Evolutionary conservation across 768 basidiomycete species (phyloP), one percentile per base, ranked within the genome.

Genomic region (Amanita inopinata): DNA sequence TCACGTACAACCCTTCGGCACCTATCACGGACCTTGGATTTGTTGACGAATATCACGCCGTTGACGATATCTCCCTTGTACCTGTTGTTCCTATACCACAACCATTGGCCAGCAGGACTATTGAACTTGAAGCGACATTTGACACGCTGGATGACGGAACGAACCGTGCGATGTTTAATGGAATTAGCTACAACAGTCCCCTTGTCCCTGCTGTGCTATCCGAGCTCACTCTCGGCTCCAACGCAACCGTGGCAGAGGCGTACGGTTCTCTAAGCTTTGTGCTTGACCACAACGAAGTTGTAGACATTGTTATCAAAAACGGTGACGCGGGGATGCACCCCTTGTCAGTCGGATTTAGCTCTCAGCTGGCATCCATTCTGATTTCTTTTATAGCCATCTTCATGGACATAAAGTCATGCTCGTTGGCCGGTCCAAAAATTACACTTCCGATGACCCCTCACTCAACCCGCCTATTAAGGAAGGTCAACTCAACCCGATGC

Each of bases 391-490:
- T 39, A 91, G 90, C 76, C 91, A 96, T 59, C 60, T 93, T 42
- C 91, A 94, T 60, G 92, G 92, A 0, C 88, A 94, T 66, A 80
- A 82, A 53, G 74, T 80, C 64, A 82, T 85, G 65, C 73, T 98
- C 48, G 79, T 94, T 15, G 70, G 76, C 43, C 80, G 83, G 41
- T 72, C 78, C 2, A 51, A 67, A 41, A 74, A 93, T 56, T 89
- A 79, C 51, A 76, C 76, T 0, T 82, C 83, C 1, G 62, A 71
- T 52, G 86, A 97, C 60, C 74, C 85, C 0, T 53, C 63, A 1
- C 66, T 92, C 35, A 94, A 94, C 62, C 91, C 89, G 10, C 80
- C 85, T 0, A 62, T 89, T 43, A 65, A 71, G 17, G 85, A 90
- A 61, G 80, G 76, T 10, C 84, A 89, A 52, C 57, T 64, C 1